These are phyloP conservation scores for Rhizopogon vinicolor DNA, from an alignment of 768 basidiomycete species.

Conservation along the genomic window DNA sequence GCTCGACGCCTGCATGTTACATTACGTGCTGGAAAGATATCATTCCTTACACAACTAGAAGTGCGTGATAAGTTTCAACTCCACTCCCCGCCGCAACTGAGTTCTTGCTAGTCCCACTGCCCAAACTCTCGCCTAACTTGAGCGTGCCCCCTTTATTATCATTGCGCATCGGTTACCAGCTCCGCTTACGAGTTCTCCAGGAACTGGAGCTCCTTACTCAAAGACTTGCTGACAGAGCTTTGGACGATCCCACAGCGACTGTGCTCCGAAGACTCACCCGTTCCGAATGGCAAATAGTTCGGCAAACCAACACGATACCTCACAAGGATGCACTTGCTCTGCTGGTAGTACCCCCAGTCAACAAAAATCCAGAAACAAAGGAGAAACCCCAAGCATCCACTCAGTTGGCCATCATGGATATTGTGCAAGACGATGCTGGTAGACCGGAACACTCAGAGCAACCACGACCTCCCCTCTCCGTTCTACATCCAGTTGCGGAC, in stretches of 20 bases:
- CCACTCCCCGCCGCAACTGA: conserved; percentile 5
- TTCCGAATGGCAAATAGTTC: conserved; percentile 50
- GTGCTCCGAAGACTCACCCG: conserved; percentile 63
- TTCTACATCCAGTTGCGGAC: conserved; percentile 11
- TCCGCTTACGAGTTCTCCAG: conserved; percentile 72
- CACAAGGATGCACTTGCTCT: conserved; percentile 58
- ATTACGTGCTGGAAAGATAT: conserved; percentile 56
- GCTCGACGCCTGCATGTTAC: conserved; percentile 45
- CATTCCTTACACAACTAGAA: conserved; percentile 28
- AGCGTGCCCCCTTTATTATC: conserved; percentile 39
- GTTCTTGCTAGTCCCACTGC: conserved; percentile 11
- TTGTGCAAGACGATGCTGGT: neutral
- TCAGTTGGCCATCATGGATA: conserved; percentile 1
- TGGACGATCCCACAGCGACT: conserved; percentile 23
- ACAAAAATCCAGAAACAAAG: conserved; percentile 45
- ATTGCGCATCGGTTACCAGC: conserved; percentile 56
- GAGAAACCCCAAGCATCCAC: conserved; percentile 36
- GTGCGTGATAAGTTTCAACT: conserved; percentile 28
- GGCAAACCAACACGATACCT: conserved; percentile 42
- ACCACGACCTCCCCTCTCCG: conserved; percentile 23
- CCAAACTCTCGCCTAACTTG: conserved; percentile 25
- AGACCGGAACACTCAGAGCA: neutral
- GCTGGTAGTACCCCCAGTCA: conserved; percentile 63
- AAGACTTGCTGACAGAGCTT: conserved; percentile 27
- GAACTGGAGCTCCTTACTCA: conserved; percentile 62